Conservation (phyloP, 2,329 filamentous ascomycete genomes). For the Penicillium oxalicum region DNA sequence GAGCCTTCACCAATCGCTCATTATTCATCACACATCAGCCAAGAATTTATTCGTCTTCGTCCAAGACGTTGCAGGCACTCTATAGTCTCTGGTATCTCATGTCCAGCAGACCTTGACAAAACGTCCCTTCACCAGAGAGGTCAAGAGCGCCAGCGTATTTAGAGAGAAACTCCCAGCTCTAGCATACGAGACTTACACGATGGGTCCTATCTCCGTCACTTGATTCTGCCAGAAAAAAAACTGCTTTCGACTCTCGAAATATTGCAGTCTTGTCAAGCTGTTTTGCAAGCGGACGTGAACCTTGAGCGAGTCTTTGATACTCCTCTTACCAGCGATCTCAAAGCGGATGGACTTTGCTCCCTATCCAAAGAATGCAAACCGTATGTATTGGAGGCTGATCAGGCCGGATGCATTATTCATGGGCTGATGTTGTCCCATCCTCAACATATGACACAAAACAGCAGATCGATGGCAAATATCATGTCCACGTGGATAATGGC, state of each 20-base stretch:
- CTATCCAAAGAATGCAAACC: constrained; percentile 1
- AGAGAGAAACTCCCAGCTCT: too few species aligned
- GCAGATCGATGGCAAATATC: constrained; percentile 1
- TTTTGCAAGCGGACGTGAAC: constrained; percentile 3
- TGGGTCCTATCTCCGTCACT: not conserved
- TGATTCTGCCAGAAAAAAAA: constrained; percentile 1
- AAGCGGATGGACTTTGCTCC: constrained; percentile 1
- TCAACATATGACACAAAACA: constrained; percentile 1
- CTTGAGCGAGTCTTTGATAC: constrained; percentile 1
- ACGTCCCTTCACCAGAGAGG: too few species aligned
- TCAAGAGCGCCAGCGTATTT: too few species aligned
- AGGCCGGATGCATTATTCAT: not conserved
- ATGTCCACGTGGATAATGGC: constrained; percentile 4
- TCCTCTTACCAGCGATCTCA: constrained; percentile 4
- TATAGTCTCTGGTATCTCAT: too few species aligned
- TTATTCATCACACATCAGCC: too few species aligned
- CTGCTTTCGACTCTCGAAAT: constrained; percentile 1
- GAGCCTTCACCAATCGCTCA: too few species aligned
- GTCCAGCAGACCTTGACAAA: too few species aligned
- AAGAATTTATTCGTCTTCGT: too few species aligned
- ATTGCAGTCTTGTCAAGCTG: constrained; percentile 1
- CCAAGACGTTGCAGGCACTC: too few species aligned
- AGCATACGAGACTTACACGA: too few species aligned
- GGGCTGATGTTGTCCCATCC: constrained; percentile 3
- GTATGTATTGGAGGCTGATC: constrained; percentile 1